Evolutionary conservation across 495 filamentous ascomycete species (phyloP).

Genomic region (Penicillium atrosanguineum): DNA sequence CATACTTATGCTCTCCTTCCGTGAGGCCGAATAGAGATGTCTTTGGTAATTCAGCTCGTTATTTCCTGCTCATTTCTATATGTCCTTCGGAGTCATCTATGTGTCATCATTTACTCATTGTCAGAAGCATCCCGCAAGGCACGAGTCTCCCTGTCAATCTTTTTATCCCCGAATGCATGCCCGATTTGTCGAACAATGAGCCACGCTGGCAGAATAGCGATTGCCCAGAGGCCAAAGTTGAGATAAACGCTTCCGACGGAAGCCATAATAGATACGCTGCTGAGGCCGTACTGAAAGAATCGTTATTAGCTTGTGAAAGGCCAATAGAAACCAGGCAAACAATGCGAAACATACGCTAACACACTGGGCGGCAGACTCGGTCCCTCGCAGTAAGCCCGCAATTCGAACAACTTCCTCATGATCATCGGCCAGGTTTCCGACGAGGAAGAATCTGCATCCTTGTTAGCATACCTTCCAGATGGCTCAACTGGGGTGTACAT

Average conservation of each 20-base stretch:
- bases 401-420: slow-evolving; percentile 60
- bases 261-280: slow-evolving; percentile 55
- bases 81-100: not conserved
- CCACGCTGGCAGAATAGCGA: slow-evolving; percentile 59
- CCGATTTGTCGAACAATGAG: slow-evolving; percentile 54
- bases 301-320: slow-evolving; percentile 2
- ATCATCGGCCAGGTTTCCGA: slow-evolving; percentile 54
- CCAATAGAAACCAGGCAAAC: not conserved
- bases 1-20: not conserved
- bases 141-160: slow-evolving; percentile 31
- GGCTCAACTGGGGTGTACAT: slow-evolving; percentile 12
- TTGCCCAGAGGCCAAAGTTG: slow-evolving; percentile 60
- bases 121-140: slow-evolving; percentile 13
- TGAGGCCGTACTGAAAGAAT: slow-evolving; percentile 51
- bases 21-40: not conserved
- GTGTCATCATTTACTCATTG: slow-evolving; percentile 1
- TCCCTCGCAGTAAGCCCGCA: slow-evolving; percentile 57
- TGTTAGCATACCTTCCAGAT: slow-evolving; percentile 7
- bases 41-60: not conserved
- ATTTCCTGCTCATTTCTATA: not conserved
- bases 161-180: slow-evolving; percentile 30
- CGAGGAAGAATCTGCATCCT: slow-evolving; percentile 55
- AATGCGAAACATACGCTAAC: slow-evolving; percentile 43
- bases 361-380: slow-evolving; percentile 61
- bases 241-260: slow-evolving; percentile 58